Evolutionary conservation across 208 protist species (phyloP).

Genomic region (Acanthamoeba triangularis): DNA sequence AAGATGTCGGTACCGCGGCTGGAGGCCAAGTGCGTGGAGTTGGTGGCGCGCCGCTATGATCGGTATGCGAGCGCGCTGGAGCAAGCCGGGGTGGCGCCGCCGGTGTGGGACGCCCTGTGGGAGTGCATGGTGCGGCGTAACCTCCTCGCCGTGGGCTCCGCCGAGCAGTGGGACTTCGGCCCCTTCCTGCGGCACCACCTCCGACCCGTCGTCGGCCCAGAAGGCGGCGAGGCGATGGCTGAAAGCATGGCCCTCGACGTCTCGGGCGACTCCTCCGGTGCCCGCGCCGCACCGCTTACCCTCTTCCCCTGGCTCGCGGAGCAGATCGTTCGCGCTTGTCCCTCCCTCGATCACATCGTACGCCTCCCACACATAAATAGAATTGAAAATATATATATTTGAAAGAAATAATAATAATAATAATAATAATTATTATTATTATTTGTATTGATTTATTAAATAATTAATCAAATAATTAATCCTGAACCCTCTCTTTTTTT

Average conservation of each 20-base stretch:
- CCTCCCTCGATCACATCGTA: not conserved
- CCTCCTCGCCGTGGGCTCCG: not conserved
- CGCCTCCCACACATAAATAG: not conserved
- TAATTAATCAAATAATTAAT: too few relatives aligned
- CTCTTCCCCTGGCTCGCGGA: not conserved
- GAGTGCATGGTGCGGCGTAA: not conserved
- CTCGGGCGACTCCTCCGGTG: not conserved
- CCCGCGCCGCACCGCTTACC: not conserved
- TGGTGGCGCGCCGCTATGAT: not conserved
- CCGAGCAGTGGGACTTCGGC: not conserved
- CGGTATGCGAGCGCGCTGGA: not conserved
- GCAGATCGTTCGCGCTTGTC: not conserved
- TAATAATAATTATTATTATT: not conserved
- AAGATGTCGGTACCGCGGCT: not conserved
- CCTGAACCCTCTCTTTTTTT: too few relatives aligned
- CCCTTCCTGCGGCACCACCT: not conserved
- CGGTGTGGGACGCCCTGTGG: not conserved
- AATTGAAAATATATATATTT: too few relatives aligned
- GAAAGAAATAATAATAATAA: too few relatives aligned
- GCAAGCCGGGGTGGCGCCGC: not conserved
- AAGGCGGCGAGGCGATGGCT: not conserved
- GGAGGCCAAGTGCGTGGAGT: not conserved
- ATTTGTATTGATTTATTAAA: not conserved
- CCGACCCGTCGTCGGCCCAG: not conserved
- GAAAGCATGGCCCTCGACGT: not conserved